Percentiles rank a stretch among this genome's conserved stretches.
These are phyloP conservation scores for Epichloe typhina DNA, from an alignment of 2,329 filamentous ascomycete species.

Conservation along the genomic window DNA sequence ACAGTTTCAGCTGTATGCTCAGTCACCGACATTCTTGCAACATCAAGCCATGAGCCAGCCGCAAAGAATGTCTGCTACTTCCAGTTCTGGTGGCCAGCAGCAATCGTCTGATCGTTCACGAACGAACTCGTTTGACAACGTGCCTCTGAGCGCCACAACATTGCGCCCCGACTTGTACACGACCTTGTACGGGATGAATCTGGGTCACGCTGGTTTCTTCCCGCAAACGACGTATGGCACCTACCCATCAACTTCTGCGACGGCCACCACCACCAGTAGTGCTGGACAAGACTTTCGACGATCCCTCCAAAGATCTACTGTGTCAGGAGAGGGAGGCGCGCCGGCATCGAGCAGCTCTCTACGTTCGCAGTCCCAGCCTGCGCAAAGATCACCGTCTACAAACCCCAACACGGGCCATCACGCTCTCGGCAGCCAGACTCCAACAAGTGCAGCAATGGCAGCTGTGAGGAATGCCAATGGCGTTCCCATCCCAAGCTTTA, in stretches of 20 bases:
- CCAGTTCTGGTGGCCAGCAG: constrained; percentile 15
- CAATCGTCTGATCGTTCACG: constrained; percentile 37
- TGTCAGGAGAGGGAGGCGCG: constrained; percentile 33
- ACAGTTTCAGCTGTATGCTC: constrained; percentile 22
- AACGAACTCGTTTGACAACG: constrained; percentile 50
- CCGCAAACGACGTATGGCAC: constrained; percentile 35
- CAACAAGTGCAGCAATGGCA: constrained; percentile 23
- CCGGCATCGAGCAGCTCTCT: constrained; percentile 39
- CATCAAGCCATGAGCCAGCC: constrained; percentile 23
- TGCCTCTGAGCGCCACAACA: constrained; percentile 41
- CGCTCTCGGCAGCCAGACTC: constrained; percentile 17
- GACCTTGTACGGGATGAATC: constrained; percentile 30
- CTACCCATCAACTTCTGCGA: constrained; percentile 44
- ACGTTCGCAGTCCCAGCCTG: constrained; percentile 54
- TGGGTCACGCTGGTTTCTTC: constrained; percentile 31
- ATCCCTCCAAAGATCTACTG: constrained; percentile 40
- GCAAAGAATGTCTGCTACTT: constrained; percentile 16
- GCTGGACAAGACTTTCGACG: constrained; percentile 40
- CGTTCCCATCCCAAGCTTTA: constrained; percentile 40
- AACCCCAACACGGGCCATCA: constrained; percentile 13
- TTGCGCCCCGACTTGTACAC: constrained; percentile 41
- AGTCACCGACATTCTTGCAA: constrained; percentile 21
- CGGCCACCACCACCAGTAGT: constrained; percentile 28
- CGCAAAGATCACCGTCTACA: constrained; percentile 31
- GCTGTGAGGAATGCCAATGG: constrained; percentile 33